A percentile compares a stretch with the other conserved stretches of the same genome.
phyloP scores from a whole-genome alignment of 371 early-diverging fungal species.

The Lichtheimia hyalospora region DNA sequence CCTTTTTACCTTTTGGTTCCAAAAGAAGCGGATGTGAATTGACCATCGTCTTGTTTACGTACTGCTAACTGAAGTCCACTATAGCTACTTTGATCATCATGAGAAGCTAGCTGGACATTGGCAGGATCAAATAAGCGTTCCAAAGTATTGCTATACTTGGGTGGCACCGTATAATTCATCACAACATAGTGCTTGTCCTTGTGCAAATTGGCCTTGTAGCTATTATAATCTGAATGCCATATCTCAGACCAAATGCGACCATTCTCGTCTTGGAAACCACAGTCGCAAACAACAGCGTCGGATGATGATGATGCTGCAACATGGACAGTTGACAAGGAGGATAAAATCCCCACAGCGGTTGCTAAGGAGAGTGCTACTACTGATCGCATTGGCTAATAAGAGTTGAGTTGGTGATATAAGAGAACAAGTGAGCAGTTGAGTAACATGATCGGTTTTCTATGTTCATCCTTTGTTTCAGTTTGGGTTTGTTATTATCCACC shows the following conservation, averaged over 20 bases:
- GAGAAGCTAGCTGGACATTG: slow-evolving; percentile 25
- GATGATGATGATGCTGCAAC: not conserved
- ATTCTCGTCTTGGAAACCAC: slow-evolving; percentile 43
- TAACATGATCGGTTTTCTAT: no score
- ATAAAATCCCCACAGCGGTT: no score
- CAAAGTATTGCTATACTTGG: slow-evolving; percentile 27
- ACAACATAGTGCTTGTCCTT: slow-evolving; percentile 31
- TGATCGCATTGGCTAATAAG: no score
- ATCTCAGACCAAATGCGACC: slow-evolving; percentile 29
- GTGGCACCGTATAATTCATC: slow-evolving; percentile 34
- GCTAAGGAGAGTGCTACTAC: no score
- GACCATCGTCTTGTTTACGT: slow-evolving; percentile 4
- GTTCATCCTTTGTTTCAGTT: no score
- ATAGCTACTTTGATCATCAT: slow-evolving; percentile 2
- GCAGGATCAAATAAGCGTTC: slow-evolving; percentile 31
- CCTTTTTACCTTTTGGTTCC: slow-evolving; percentile 31
- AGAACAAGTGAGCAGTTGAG: no score
- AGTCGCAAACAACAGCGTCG: slow-evolving; percentile 23
- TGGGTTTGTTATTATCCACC: no score
- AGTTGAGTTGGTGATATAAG: no score
- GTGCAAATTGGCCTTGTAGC: slow-evolving; percentile 21
- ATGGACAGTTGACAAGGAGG: not conserved
- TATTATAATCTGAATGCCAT: slow-evolving; percentile 39
- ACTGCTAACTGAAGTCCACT: slow-evolving; percentile 22
- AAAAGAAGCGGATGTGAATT: slow-evolving; percentile 29